phyloP scores from a whole-genome alignment of 345 rosid species.

The Theobroma cacao region DNA sequence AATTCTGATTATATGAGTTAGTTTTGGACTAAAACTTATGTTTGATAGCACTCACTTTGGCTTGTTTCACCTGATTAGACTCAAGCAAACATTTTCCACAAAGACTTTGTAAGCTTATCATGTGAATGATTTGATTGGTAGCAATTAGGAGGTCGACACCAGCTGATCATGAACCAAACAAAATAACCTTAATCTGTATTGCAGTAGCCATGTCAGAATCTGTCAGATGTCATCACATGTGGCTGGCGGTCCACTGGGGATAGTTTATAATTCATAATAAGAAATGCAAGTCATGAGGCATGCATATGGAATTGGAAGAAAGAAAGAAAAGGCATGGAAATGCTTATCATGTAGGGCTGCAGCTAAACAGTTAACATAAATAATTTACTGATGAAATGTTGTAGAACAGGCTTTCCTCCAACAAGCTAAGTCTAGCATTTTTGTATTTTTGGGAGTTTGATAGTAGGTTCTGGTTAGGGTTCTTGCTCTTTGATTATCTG shows the following conservation, averaged over 20 bases:
- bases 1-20: neutral
- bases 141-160: neutral
- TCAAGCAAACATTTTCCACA: neutral
- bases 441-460: neutral
- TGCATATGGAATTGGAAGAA: neutral
- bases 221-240: neutral
- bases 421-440: conserved; percentile 5
- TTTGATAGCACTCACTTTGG: neutral
- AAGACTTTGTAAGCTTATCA: neutral
- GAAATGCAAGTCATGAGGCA: neutral
- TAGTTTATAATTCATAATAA: neutral
- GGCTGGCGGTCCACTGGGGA: neutral
- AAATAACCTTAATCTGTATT: neutral
- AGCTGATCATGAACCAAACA: neutral
- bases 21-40: neutral
- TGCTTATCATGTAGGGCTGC: neutral
- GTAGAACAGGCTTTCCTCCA: neutral
- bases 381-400: neutral
- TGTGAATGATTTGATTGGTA: neutral
- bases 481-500: neutral
- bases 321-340: neutral
- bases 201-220: neutral
- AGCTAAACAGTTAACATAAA: neutral
- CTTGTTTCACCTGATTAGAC: neutral
- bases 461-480: neutral